Base-by-base conservation (phyloP, 805 yeast genomes). In the Saccharomycopsis sp. region DNA sequence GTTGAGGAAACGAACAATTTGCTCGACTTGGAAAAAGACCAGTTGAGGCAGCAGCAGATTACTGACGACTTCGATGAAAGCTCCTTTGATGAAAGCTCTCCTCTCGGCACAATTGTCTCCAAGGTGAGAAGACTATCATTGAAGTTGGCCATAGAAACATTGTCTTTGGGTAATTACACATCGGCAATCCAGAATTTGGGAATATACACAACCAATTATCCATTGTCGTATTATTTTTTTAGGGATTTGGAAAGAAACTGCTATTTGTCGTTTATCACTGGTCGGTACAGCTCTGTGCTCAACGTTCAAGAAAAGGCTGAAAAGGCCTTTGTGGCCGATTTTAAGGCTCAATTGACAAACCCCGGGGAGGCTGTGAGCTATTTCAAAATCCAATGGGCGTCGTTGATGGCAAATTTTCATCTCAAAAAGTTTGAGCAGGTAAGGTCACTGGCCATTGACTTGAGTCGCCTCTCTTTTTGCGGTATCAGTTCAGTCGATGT, bases 381-480 rank as follows among this genome's bases (percentile, higher is more conserved):
- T 38, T 57, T 56, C 55, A 51, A 54, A 41, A 49, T 56, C 4
- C 51, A 52, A 17, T 49, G 51, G 31, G 39, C 51, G 8, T 44
- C 54, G 2, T 18, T 58, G 4, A 49, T 52, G 45, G 50, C 56
- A 2, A 35, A 52, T 10, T 58, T 58, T 34, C 40, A 55, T 12
- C 48, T 48, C 21, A 45, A 48, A 12, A 43, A 50, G 21, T 58
- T 42, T 36, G 34, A 40, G 1, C 54, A 48, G 3, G 60, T 50
- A 10, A 35, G 49, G 2, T 19, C 17, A 10, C 29, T 33, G 9
- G 43, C 51, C 2, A 38, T 45, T 29, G 40, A 45, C 1, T 21
- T 58, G 16, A 36, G 45, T 2, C 44, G 20, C 5, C 20, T 15
- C 20, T 13, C 23, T 4, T 36, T 49, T 4, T 38, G 43, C 20